phyloP scores from a whole-genome alignment of 2,329 filamentous ascomycete genomes.

The Phialophora verrucosa region DNA sequence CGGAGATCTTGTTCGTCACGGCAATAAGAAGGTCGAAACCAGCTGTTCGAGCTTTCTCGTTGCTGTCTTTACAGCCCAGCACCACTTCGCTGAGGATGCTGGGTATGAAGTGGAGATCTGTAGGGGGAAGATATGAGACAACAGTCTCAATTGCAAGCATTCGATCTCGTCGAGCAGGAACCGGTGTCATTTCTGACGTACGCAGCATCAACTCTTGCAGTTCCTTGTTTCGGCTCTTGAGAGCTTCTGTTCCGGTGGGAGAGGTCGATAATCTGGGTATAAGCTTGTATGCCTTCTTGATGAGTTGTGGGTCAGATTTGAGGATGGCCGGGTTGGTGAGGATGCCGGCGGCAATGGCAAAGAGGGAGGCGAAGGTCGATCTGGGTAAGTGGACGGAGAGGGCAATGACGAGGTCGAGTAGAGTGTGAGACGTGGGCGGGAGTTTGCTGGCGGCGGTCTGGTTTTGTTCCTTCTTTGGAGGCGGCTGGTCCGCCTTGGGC shows the following conservation, averaged over 20 bases:
- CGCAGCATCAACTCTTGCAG: constrained; percentile 80
- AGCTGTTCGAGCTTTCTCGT: constrained; percentile 86
- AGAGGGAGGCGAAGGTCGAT: constrained; percentile 81
- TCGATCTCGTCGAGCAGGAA: constrained; percentile 84
- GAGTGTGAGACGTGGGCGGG: constrained; percentile 89
- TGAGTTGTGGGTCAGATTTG: constrained; percentile 77
- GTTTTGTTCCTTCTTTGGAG: constrained; percentile 66
- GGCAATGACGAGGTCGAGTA: constrained; percentile 96
- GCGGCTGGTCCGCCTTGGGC: constrained; percentile 64
- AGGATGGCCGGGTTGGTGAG: constrained; percentile 71
- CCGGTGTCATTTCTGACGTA: constrained; percentile 82
- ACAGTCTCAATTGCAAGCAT: constrained; percentile 81
- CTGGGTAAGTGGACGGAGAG: constrained; percentile 92
- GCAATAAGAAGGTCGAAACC: constrained; percentile 89
- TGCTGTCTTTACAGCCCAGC: constrained; percentile 95
- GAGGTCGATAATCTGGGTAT: constrained; percentile 89
- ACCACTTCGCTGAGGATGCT: constrained; percentile 91
- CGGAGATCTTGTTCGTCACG: constrained; percentile 82
- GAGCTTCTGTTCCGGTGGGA: constrained; percentile 73
- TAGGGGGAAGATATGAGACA: constrained; percentile 75
- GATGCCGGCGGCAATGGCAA: constrained; percentile 82
- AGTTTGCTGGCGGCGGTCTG: constrained; percentile 69
- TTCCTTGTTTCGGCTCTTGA: constrained; percentile 75
- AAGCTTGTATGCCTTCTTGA: constrained; percentile 99
- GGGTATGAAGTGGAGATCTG: constrained; percentile 90